These are phyloP conservation scores for Rhynchospora pubera DNA, from an alignment of 176 grass and related monocot genomes.

Conservation along the genomic window DNA sequence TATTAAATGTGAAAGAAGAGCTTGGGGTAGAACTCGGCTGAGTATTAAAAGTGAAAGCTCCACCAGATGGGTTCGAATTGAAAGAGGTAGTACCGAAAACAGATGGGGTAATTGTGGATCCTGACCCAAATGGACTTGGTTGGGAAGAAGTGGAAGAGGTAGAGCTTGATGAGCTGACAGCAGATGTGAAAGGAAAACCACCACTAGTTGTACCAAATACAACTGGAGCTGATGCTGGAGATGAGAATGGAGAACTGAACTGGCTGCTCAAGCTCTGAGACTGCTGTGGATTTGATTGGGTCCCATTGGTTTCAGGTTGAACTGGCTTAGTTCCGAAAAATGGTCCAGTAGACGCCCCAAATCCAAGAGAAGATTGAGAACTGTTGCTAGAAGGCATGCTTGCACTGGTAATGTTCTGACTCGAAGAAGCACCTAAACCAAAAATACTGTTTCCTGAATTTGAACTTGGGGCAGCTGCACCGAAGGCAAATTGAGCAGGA, in stretches of 20 bases:
- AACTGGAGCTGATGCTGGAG: slow-evolving; percentile 11
- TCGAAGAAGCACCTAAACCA: slow-evolving; percentile 14
- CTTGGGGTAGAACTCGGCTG: slow-evolving; percentile 16
- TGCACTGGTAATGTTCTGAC: not conserved
- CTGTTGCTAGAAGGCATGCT: not conserved
- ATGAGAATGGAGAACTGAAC: slow-evolving; percentile 17
- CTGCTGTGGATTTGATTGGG: not conserved
- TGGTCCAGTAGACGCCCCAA: not conserved
- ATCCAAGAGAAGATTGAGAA: slow-evolving; percentile 12
- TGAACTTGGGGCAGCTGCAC: not conserved
- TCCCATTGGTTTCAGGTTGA: slow-evolving; percentile 14
- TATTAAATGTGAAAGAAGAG: slow-evolving; percentile 7
- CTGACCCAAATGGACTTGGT: slow-evolving; percentile 6
- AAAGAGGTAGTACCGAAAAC: slow-evolving; percentile 1
- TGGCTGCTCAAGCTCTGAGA: slow-evolving; percentile 21
- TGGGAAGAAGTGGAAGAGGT: not conserved
- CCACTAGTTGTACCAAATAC: not conserved
- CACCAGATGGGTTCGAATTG: not conserved
- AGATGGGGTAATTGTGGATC: slow-evolving; percentile 1
- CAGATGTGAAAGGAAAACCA: slow-evolving; percentile 22
- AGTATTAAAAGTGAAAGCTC: not conserved
- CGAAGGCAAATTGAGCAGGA: slow-evolving; percentile 4
- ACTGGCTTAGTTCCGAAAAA: not conserved
- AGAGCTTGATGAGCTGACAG: not conserved
- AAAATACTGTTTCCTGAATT: slow-evolving; percentile 6